Percentiles rank a stretch among this genome's conserved stretches.
phyloP scores from a whole-genome alignment of 2,329 filamentous ascomycete genomes.

The Neonectria coccinea region DNA sequence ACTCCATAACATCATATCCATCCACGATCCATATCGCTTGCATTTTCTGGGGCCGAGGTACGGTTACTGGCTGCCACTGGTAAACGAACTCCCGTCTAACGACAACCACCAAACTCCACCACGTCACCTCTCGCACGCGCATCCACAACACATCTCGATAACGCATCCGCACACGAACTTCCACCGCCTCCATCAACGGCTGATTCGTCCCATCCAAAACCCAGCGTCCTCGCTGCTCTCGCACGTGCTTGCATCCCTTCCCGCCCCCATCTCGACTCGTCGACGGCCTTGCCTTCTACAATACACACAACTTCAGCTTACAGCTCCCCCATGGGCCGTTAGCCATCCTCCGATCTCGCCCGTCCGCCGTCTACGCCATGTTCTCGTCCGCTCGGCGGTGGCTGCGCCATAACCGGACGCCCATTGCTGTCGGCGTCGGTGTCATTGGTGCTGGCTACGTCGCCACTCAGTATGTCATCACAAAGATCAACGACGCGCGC shows the following conservation, averaged over 20 bases:
- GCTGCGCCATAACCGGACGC: slow-evolving; percentile 91
- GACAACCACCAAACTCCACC: slow-evolving; percentile 14
- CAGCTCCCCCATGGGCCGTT: slow-evolving; percentile 35
- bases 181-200: slow-evolving; percentile 2
- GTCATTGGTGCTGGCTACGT: slow-evolving; percentile 91
- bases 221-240: slow-evolving; percentile 7
- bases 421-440: slow-evolving; percentile 87
- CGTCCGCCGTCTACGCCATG: slow-evolving; percentile 56
- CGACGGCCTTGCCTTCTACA: background rate
- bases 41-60: slow-evolving; percentile 31
- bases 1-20: slow-evolving; percentile 16
- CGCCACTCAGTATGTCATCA: slow-evolving; percentile 90
- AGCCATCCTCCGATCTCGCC: slow-evolving; percentile 19
- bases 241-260: slow-evolving; percentile 18
- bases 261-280: slow-evolving; percentile 4
- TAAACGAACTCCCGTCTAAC: slow-evolving; percentile 11
- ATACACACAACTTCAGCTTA: slow-evolving; percentile 8
- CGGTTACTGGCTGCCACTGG: slow-evolving; percentile 14
- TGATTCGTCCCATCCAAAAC: slow-evolving; percentile 7
- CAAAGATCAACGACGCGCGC: slow-evolving; percentile 90
- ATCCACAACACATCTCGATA: background rate
- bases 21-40: slow-evolving; percentile 28
- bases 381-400: slow-evolving; percentile 84
- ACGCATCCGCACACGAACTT: slow-evolving; percentile 8
- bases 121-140: slow-evolving; percentile 12